Evolutionary conservation across 1,284 basidiomycete genomes (phyloP), one percentile per base, ranked within the genome.

Genomic region (Paramarasmius palmivorus): DNA sequence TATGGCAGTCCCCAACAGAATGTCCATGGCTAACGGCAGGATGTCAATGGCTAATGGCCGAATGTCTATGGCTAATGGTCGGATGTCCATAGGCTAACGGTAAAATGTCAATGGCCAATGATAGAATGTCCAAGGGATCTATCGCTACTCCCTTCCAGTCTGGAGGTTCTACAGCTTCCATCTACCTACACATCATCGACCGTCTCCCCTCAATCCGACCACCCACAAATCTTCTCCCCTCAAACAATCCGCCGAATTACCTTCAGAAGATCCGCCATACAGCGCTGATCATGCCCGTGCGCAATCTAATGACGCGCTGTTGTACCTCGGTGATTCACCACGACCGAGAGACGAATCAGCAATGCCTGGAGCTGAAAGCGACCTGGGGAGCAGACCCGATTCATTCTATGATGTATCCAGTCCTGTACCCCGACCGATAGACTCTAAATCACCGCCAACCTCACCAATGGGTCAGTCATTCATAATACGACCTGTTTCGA

Each of bases 321-420:
- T 9, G 32, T 15, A 46, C 23, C 25, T 4, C n/a, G 19, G 25
- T 26, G 25, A 29, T 46, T 29, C 8, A 32, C 23, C 22, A 26
- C 25, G 44, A 46, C 25, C 25, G 25, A 46, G 25, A 12, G 17
- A 32, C 22, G 25, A n/a, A 17, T 12, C 23, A 1, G 25, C 32
- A n/a, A 49, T 26, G 32, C 14, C 14, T 20, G 50, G 51, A 10
- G 35, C 36, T 7, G 51, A 52, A 32, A 44, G 39, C 12, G 55
- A 56, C 15, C 25, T 56, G 15, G 55, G 55, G 6, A 39, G 26
- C 22, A 49, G 36, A 37, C 48, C 48, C 36, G 48, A 46, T 12
- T 53, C 51, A 2, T 20, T 50, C 15, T 50, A 56, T 39, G 50
- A 51, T 10, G 41, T 39, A n/a, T 53, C 55, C 23, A 52, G 53